Base-by-base conservation (phyloP, 2,329 filamentous ascomycete species). In the Bipolaris gigantea region DNA sequence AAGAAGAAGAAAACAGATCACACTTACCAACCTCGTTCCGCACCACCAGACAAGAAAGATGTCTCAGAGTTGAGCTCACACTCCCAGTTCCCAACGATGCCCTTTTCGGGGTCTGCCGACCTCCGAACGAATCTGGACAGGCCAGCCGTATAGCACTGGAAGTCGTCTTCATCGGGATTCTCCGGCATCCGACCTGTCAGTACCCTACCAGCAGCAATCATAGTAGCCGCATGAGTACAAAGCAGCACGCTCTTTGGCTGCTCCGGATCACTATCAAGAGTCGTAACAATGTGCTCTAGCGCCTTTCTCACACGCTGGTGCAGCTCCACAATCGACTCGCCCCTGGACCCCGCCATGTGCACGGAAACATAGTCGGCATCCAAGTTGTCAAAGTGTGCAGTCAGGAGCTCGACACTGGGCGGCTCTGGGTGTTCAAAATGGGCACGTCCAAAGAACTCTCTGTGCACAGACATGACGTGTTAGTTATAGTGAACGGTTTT, bases 371-470 rank as follows among this genome's bases (percentile, higher is more conserved):
- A 88, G 25, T 69, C 69, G 13, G 75, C 72, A 55, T 87, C 81
- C 38, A 85, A 73, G 41, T 81, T 66, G 27, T 83, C 74, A 27
- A 87, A 85, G 72, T 96, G 96, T 59, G 90, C 82, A 18, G 73
- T 73, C 56, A 99, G 81, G 32, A 82, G 77, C 25, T 80, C 65
- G 13, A 87, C 77, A 3, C 83, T 75, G 2, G 91, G 90, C 2
- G 93, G 91, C 15, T 82, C 81, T 0, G 94, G 94, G 68, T 97
- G 94, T 50, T 89, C 82, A 74, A 96, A 97, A 55, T 86, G 85
- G 15, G 92, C 91, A 43, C 85, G 81, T 23, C 94, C 94, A 73
- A 94, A 97, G 88, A 94, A 97, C 78, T 99, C 94, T 19, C 53
- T 57, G 15, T 30, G 15, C 16, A 16, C 25, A 15, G 9, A 23